Base-by-base conservation (phyloP, 2,329 filamentous ascomycete species). In the Claviceps humidiphila region DNA sequence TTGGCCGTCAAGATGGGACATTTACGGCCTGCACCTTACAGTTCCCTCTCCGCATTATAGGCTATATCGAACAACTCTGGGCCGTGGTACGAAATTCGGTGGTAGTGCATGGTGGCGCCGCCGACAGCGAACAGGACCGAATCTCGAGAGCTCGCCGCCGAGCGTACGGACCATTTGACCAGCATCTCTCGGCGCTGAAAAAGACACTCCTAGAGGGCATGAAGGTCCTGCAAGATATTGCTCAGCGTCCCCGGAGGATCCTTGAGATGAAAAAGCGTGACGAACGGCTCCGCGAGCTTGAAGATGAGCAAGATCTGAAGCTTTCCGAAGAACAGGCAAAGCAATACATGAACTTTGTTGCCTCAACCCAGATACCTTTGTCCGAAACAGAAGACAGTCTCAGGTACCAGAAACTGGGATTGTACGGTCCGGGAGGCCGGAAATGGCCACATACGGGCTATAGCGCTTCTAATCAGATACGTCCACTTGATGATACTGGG, bases 301-400 rank as follows among this genome's bases (percentile, higher is more conserved):
- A 53, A 17, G 47, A 56, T 43, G 30, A 51, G 14, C 52, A 45
- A 6, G 52, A 49, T 7, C 42, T 43, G 30, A 41, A 49, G 30
- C 34, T 24, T n/a, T 46, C 39, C 26, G 49, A 56, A 9, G 41
- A 22, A 0, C 47, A 53, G 20, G 50, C 56, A 1, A 42, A n/a
- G 9, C 56, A 53, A 14, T 47, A 47, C 49, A 52, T 57, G 42
- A 56, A 54, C 30, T 64, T 60, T 22, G 26, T 56, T 7, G 51
- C 51, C 11, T 57, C 55, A 2, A 54, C 53, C 2, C 56, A 59
- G 45, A 5, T 9, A 4, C 46, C n/a, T 37, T 14, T 20, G 24
- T 57, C 57, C 55, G 8, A 24, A 5, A 30, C n/a, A 40, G 49
- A 51, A 8, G 45, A 47, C 4, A 37, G 11, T 6, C 14, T 14